These are phyloP conservation scores for Talaromyces sp. DNA, from an alignment of 2,329 filamentous ascomycete genomes.

Conservation along the genomic window DNA sequence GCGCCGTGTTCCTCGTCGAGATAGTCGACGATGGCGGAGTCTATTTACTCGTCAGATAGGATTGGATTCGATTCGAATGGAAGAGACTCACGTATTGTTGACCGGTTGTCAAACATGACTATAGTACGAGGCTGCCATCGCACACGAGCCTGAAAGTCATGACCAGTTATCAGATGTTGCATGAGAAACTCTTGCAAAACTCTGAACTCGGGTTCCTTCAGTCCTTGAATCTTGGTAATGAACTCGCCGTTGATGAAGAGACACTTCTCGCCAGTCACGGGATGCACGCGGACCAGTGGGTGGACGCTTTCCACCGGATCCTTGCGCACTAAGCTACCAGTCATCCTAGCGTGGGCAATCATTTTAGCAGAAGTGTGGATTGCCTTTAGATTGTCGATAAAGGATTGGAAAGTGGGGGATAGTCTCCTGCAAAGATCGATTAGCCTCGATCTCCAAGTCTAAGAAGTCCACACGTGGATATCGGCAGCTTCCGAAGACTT, in stretches of 20 bases:
- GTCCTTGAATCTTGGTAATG: conserved; percentile 46
- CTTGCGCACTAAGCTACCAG: conserved; percentile 44
- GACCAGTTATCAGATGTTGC: conserved; percentile 46
- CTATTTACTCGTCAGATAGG: conserved; percentile 24
- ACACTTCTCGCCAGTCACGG: conserved; percentile 48
- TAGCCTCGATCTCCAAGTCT: conserved; percentile 7
- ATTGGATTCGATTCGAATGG: background rate
- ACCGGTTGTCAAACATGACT: conserved; percentile 51
- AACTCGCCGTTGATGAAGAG: conserved; percentile 50
- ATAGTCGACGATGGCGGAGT: conserved; percentile 51
- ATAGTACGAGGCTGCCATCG: conserved; percentile 49
- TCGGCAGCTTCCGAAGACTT: conserved; percentile 21
- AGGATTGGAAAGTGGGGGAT: conserved; percentile 49
- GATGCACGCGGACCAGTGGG: conserved; percentile 47
- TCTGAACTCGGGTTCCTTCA: conserved; percentile 47
- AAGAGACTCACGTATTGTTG: conserved; percentile 43
- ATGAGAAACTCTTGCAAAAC: conserved; percentile 48
- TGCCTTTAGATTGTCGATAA: conserved; percentile 33
- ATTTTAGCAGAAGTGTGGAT: conserved; percentile 45
- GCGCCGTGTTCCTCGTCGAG: conserved; percentile 45
- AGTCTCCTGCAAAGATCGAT: conserved; percentile 32
- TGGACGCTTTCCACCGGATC: conserved; percentile 45
- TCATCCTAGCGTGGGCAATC: conserved; percentile 41
- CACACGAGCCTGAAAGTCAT: conserved; percentile 48
- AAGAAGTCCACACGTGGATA: background rate